phyloP scores from a whole-genome alignment of 257 asterid genomes.

The Lavandula angustifolia region DNA sequence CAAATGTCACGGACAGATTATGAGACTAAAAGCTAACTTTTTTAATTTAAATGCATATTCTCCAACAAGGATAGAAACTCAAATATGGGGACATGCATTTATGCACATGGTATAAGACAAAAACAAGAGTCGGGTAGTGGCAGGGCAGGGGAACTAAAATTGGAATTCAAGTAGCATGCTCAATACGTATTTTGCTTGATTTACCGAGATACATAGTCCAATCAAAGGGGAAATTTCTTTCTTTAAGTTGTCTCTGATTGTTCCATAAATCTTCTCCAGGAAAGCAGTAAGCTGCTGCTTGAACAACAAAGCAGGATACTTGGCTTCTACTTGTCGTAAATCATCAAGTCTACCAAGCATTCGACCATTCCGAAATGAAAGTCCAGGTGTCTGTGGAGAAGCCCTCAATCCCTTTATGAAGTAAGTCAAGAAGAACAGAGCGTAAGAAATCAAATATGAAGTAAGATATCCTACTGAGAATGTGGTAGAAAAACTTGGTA shows the following conservation, averaged over 20 bases:
- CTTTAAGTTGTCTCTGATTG: slow-evolving; percentile 92
- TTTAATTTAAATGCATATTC: background rate
- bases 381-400: slow-evolving; percentile 94
- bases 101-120: slow-evolving; percentile 20
- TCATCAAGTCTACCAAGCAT: slow-evolving; percentile 89
- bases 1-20: slow-evolving; percentile 19
- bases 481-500: slow-evolving; percentile 29
- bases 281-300: slow-evolving; percentile 99
- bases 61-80: slow-evolving; percentile 18
- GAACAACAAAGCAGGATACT: slow-evolving; percentile 96
- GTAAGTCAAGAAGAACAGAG: slow-evolving; percentile 24
- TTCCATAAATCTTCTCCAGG: slow-evolving; percentile 97
- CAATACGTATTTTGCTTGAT: slow-evolving; percentile 17
- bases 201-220: slow-evolving; percentile 95
- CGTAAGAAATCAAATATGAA: slow-evolving; percentile 23
- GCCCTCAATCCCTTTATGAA: slow-evolving; percentile 74
- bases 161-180: slow-evolving; percentile 13
- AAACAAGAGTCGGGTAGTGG: background rate
- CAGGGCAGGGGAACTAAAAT: background rate
- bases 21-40: slow-evolving; percentile 16
- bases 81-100: background rate
- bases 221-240: slow-evolving; percentile 96
- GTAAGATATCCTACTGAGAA: slow-evolving; percentile 25
- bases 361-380: slow-evolving; percentile 80
- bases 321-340: slow-evolving; percentile 97